Evolutionary conservation across 176 grass and related monocot species (phyloP).

Genomic region (Paspalum notatum): DNA sequence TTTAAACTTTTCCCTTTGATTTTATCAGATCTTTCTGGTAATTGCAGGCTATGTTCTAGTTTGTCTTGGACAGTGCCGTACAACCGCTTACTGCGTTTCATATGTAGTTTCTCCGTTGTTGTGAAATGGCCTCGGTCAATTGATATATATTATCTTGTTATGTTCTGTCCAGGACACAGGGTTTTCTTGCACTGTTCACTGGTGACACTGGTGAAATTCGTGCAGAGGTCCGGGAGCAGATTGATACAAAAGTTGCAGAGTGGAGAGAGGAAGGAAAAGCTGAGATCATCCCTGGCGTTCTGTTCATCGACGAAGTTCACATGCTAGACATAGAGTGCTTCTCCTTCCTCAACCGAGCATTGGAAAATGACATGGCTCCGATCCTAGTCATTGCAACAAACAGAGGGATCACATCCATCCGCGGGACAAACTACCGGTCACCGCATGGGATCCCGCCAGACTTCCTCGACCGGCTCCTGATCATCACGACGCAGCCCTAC

Average conservation of each 20-base stretch:
- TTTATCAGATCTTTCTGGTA: not conserved
- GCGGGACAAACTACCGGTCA: slow-evolving; percentile 82
- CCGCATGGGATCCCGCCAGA: slow-evolving; percentile 88
- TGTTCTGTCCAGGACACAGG: slow-evolving; percentile 74
- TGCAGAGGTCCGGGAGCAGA: slow-evolving; percentile 86
- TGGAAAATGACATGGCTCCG: slow-evolving; percentile 95
- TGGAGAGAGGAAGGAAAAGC: slow-evolving; percentile 99
- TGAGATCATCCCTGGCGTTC: slow-evolving; percentile 89
- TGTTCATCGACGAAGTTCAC: slow-evolving; percentile 96
- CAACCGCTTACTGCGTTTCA: not conserved
- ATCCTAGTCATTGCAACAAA: slow-evolving; percentile 92
- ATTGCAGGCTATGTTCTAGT: not conserved
- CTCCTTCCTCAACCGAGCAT: slow-evolving; percentile 85
- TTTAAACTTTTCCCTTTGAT: not conserved
- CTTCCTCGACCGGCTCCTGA: slow-evolving; percentile 80
- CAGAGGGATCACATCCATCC: slow-evolving; percentile 81
- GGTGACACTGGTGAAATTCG: slow-evolving; percentile 98
- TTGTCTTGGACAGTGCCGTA: not conserved
- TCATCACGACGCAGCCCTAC: slow-evolving; percentile 80
- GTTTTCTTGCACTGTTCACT: slow-evolving; percentile 93
- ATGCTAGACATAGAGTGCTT: slow-evolving; percentile 98
- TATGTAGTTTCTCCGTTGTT: not conserved
- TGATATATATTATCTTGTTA: slow-evolving; percentile 30
- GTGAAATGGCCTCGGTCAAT: not conserved
- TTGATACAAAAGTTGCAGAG: slow-evolving; percentile 89